These are phyloP conservation scores for Cladobotryum protrusum DNA, from an alignment of 2,329 filamentous ascomycete genomes.

Conservation along the genomic window DNA sequence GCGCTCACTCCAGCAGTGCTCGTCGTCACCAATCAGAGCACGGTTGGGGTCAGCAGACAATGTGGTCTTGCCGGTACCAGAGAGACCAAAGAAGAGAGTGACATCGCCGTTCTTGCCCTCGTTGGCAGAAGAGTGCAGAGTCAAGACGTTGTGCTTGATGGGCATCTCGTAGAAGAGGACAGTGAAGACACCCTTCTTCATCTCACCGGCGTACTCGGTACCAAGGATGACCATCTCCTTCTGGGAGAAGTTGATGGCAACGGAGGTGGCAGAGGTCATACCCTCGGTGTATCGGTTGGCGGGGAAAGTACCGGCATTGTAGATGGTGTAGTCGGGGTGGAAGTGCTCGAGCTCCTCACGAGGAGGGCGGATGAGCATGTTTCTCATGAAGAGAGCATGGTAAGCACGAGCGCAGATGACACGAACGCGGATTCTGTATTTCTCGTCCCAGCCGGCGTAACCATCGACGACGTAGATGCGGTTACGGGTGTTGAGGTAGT, in stretches of 20 bases:
- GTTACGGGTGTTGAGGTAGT: slow-evolving; percentile 98
- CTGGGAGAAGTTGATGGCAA: slow-evolving; percentile 97
- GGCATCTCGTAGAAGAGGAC: slow-evolving; percentile 99
- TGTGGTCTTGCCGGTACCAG: slow-evolving; percentile 97
- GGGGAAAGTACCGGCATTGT: slow-evolving; percentile 97
- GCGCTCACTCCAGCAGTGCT: slow-evolving; percentile 98
- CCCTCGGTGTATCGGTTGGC: slow-evolving; percentile 96
- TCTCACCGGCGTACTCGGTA: slow-evolving; percentile 85
- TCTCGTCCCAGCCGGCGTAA: slow-evolving; percentile 96
- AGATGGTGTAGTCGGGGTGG: slow-evolving; percentile 99
- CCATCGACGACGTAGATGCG: slow-evolving; percentile 98
- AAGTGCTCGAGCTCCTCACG: slow-evolving; percentile 92
- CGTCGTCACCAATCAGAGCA: slow-evolving; percentile 92
- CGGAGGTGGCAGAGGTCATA: slow-evolving; percentile 97
- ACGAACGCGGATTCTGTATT: slow-evolving; percentile 94
- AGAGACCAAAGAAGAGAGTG: slow-evolving; percentile 98
- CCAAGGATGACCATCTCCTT: slow-evolving; percentile 99
- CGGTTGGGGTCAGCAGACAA: slow-evolving; percentile 96
- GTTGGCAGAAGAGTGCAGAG: slow-evolving; percentile 97
- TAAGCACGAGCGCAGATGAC: slow-evolving; percentile 98
- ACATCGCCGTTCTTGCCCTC: slow-evolving; percentile 93
- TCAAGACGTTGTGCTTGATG: slow-evolving; percentile 98
- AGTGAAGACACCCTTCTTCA: slow-evolving; percentile 96
- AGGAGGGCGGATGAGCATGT: slow-evolving; percentile 97
- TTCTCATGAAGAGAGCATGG: slow-evolving; percentile 99